Evolutionary conservation across 306 rosid genomes (phyloP).

Genomic region (Ziziphus jujuba): DNA sequence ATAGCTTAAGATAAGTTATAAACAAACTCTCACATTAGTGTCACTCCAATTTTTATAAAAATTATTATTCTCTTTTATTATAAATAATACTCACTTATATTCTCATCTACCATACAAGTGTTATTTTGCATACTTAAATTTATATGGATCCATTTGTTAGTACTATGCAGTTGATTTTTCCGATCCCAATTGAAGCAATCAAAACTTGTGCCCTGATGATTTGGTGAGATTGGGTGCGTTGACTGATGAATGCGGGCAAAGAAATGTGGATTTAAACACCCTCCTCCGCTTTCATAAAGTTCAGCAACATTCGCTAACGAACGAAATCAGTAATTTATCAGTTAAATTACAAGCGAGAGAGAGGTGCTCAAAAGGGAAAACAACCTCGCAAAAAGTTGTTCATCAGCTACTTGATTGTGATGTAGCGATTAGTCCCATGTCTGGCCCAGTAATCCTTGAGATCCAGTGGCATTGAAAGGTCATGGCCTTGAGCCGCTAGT

Average conservation of each 20-base stretch:
- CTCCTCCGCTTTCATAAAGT: conserved; percentile 2
- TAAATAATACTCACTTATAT: too few species aligned
- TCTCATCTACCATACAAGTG: too few species aligned
- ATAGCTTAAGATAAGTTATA: too few species aligned
- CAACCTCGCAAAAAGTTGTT: conserved; percentile 19
- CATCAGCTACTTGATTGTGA: conserved; percentile 74
- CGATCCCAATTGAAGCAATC: background rate
- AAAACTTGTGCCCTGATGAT: background rate
- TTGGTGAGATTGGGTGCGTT: background rate
- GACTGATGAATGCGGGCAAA: background rate
- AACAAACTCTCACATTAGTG: too few species aligned
- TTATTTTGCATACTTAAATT: too few species aligned
- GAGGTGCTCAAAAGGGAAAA: conserved; percentile 25
- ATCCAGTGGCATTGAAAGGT: conserved; percentile 76
- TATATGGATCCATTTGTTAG: too few species aligned
- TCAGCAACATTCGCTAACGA: conserved; percentile 7
- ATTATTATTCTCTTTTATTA: too few species aligned
- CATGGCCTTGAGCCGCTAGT: conserved; percentile 83
- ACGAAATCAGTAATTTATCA: too few species aligned
- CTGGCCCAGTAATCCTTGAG: conserved; percentile 93
- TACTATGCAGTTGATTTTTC: background rate
- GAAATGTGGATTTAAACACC: background rate
- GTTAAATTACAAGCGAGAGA: conserved; percentile 18
- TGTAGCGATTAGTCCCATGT: conserved; percentile 96
- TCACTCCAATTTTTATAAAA: too few species aligned